Base-by-base conservation (phyloP, 192 early-diverging fungal genomes). In the Coemansia sp. region DNA sequence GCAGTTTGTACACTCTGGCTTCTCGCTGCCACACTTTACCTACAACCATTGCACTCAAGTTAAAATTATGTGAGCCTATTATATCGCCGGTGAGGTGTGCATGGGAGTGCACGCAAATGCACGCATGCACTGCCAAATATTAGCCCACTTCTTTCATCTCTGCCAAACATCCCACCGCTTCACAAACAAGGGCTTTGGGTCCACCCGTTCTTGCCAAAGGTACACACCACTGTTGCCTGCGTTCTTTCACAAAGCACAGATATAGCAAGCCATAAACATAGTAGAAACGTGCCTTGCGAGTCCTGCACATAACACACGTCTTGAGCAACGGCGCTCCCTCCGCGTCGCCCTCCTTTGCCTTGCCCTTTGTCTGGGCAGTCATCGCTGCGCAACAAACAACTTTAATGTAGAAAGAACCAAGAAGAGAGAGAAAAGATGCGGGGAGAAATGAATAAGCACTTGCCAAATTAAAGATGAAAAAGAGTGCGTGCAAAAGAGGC, bases 11-110 rank as follows among this genome's bases (percentile, higher is more conserved):
- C 76, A 79, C 53, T 66, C 62, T 1, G 76, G 76, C 60, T 79
- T 79, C 60, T 79, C 76, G 53, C 76, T 69, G 29, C 76, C 76
- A 14, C 76, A 79, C 45, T 79, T 79, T 4, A 79, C 76, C 75
- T 77, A 77, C 35, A 56, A 21, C 19, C 19, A 21, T 21, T 21
- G 19, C 19, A 21, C 19, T 21, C 19, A 21, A 21, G 19, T 21
- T 21, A 21, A 21, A 3, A 25, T 9, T 17, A 12, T 21, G 48
- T 22, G 27, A 50, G 12, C 38, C 1, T 21, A 37, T 32, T 39
- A 4, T 27, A 19, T 45, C 32, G n/a, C 41, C 19, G 23, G 49
- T 51, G 47, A 49, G 17, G 47, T 19, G 19, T 49, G 47, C 47
- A 49, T 49, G 47, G 47, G 47, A 24, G 22, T 10, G 51, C 19